Evolutionary conservation across 441 rosid species (phyloP), one percentile per base, ranked within the genome.

Genomic region (Rhodomyrtus psidioides): DNA sequence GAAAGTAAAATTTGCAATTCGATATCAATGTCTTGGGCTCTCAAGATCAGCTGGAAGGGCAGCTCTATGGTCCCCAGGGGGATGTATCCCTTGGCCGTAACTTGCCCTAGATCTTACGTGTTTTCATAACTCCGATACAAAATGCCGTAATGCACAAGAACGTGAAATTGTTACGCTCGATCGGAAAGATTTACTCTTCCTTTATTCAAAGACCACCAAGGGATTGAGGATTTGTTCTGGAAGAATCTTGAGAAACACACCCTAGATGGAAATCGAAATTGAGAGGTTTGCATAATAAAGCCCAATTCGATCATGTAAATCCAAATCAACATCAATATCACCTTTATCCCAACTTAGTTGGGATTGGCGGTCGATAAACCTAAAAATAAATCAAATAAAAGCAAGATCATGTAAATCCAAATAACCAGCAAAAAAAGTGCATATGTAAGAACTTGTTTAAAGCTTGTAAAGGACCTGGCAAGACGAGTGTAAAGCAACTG

Each of bases 401-500:
- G 42, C 42, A 39, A 39, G 42, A 39, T 5, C 42, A n/a, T n/a
- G n/a, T n/a, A n/a, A n/a, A n/a, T n/a, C n/a, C n/a, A n/a, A n/a
- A n/a, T n/a, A n/a, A n/a, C n/a, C n/a, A n/a, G n/a, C n/a, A n/a
- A 3, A 3, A 19, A 56, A 42, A 58, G 5, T 24, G 28, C 46
- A 82, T 1, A 82, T 19, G 23, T 5, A 79, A 5, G n/a, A 70
- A 70, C 51, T 70, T 21, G n/a, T 70, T 39, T 39, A 70, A 49
- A 81, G 70, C 24, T n/a, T 46, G 62, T 5, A 59, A 59, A 54
- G 49, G 57, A 90, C 93, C 93, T 91, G 82, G 93, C 91, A 42
- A 91, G 90, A 57, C 91, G 90, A 86, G 91, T 91, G 83, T 88
- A 89, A 34, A 90, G 87, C 86, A 90, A 83, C 26, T 89, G 91